These are phyloP conservation scores for Peniophora sp. DNA, from an alignment of 1,284 basidiomycete genomes.

Conservation along the genomic window DNA sequence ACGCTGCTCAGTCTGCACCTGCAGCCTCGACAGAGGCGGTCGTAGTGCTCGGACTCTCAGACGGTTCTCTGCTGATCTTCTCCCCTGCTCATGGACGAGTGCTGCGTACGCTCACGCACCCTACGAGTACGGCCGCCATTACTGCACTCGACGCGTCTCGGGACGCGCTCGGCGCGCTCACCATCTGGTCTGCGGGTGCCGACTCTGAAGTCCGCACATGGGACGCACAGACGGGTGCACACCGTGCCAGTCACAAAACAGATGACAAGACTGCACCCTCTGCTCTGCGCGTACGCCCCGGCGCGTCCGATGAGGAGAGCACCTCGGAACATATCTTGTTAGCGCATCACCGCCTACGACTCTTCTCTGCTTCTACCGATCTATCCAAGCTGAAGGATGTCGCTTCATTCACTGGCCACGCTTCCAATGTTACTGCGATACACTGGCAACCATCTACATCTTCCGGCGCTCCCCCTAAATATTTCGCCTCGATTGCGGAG, in stretches of 20 bases:
- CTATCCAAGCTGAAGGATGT: conserved; percentile 35
- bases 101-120: conserved; percentile 45
- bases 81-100: conserved; percentile 50
- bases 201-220: conserved; percentile 52
- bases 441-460: conserved; percentile 30
- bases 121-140: conserved; percentile 44
- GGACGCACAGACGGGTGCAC: conserved; percentile 42
- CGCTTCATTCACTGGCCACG: conserved; percentile 58
- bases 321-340: conserved; percentile 35
- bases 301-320: conserved; percentile 20
- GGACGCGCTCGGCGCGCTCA: conserved; percentile 17
- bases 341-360: conserved; percentile 52
- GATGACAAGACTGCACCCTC: conserved; percentile 52
- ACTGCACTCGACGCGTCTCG: conserved; percentile 30
- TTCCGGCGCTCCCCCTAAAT: conserved; percentile 26
- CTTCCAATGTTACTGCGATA: conserved; percentile 45
- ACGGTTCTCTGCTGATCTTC: conserved; percentile 49
- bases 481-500: conserved; percentile 67
- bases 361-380: conserved; percentile 33
- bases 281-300: conserved; percentile 36
- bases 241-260: conserved; percentile 42
- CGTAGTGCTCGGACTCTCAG: conserved; percentile 48
- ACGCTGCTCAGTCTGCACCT: conserved; percentile 14
- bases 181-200: conserved; percentile 49
- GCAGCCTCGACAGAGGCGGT: conserved; percentile 22